A percentile compares a stretch with the other conserved stretches of the same genome.
Evolutionary conservation across 345 rosid species (phyloP).

Genomic region (Brassica nigra): DNA sequence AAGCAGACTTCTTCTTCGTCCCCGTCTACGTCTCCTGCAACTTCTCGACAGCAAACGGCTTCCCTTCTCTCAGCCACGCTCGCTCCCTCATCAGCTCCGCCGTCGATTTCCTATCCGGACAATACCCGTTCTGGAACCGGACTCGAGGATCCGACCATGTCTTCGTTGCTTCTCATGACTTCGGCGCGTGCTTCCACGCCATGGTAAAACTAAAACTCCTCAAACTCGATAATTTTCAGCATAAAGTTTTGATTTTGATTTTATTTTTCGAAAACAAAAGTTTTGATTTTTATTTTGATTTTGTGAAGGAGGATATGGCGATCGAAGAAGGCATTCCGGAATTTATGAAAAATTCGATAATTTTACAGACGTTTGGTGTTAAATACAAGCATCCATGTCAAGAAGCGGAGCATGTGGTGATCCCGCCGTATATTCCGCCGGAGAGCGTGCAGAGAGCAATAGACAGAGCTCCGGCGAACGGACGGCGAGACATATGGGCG

Average conservation of each 20-base stretch:
- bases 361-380: constrained; percentile 92
- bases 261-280: background rate
- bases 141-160: constrained; percentile 82
- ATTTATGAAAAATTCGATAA: constrained; percentile 72
- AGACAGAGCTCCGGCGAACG: constrained; percentile 46
- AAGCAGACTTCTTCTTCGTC: constrained; percentile 93
- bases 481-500: constrained; percentile 74
- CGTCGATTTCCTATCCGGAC: constrained; percentile 53
- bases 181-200: constrained; percentile 91
- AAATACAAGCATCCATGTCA: constrained; percentile 86
- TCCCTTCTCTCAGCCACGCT: constrained; percentile 93
- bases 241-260: background rate
- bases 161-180: constrained; percentile 93
- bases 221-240: background rate
- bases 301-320: constrained; percentile 77
- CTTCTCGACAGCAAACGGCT: constrained; percentile 81
- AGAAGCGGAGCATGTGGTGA: constrained; percentile 69
- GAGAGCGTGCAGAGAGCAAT: constrained; percentile 53
- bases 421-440: constrained; percentile 89
- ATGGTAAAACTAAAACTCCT: constrained; percentile 50
- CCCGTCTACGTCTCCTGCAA: constrained; percentile 97
- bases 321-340: constrained; percentile 80
- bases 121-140: constrained; percentile 79
- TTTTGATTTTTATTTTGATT: background rate
- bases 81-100: constrained; percentile 72